Conservation (phyloP, 1,284 basidiomycete species). For the Ceratobasidium sp. region DNA sequence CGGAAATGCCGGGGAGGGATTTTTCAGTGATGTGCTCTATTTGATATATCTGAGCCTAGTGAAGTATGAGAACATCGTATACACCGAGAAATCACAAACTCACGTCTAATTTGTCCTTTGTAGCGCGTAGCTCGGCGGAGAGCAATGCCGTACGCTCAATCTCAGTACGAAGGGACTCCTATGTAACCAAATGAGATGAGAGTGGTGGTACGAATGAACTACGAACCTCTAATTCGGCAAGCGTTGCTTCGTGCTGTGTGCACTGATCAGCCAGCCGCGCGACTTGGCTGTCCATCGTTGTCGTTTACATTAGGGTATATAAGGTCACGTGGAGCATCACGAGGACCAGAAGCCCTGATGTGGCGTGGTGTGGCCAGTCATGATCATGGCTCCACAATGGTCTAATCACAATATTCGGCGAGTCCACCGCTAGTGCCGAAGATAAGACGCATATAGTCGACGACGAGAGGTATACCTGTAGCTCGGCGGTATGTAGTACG, state of each 20-base stretch:
- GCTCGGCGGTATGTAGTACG: background rate
- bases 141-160: slow-evolving; percentile 43
- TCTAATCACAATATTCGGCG: slow-evolving; percentile 45
- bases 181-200: background rate
- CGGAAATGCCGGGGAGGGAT: slow-evolving; percentile 29
- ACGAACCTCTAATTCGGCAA: slow-evolving; percentile 37
- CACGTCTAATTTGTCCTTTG: slow-evolving; percentile 24
- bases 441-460: slow-evolving; percentile 30
- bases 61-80: slow-evolving; percentile 13
- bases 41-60: slow-evolving; percentile 21
- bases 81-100: background rate
- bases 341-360: slow-evolving; percentile 7
- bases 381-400: background rate
- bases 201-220: background rate
- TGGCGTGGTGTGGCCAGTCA: slow-evolving; percentile 16
- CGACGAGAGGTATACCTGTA: background rate
- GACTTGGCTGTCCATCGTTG: slow-evolving; percentile 37
- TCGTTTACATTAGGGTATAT: slow-evolving; percentile 17
- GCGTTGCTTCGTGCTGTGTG: slow-evolving; percentile 15
- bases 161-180: slow-evolving; percentile 34
- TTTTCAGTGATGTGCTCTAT: slow-evolving; percentile 31
- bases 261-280: slow-evolving; percentile 15
- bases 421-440: background rate
- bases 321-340: slow-evolving; percentile 37
- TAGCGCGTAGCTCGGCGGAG: slow-evolving; percentile 35